Evolutionary conservation across 306 rosid genomes (phyloP), one percentile per base, ranked within the genome.

Genomic region (Senna siamea): DNA sequence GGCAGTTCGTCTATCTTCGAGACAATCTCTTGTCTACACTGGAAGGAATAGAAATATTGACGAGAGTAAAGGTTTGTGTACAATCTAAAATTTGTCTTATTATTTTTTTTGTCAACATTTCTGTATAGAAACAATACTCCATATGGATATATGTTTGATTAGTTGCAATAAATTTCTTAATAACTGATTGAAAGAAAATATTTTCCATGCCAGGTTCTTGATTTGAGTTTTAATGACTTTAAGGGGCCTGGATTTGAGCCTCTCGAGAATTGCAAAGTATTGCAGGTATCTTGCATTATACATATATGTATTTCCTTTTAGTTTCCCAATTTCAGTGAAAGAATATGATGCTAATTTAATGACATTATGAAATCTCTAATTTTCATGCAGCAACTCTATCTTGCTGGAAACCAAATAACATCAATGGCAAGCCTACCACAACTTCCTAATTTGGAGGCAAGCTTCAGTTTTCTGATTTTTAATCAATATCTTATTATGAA

Each of bases 231-330:
- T 82, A 95, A 95, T 82, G 96, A 90, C 69, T 95, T 95, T 83
- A 92, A 92, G 81, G 99, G 98, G 52, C 99, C 98, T 70, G 99
- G 96, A 75, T 95, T 95, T 83, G 99, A 95, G 78, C 99, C 99
- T 78, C 97, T 95, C 61, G 96, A 90, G 75, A 90, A 82, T 87
- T 95, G 99, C 83, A 87, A 81, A 84, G 88, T 89, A 73, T 85
- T 95, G 66, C 99, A 95, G 97, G 99, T 92, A 46, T 80, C 63
- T 59, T 78, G 55, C 76, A 62, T 82, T 30, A 40, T 46, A 32
- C 28, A 22, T 70, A 8, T 55, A 50, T n/a, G 52, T 14, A 28
- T 41, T 78, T 38, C 35, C 84, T 76, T 69, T 41, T 57, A 40
- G 55, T 59, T 60, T 58, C 19, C 48, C 12, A 28, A 37, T 28